Percentiles rank a stretch among this genome's conserved stretches.
Conservation (phyloP, 495 filamentous ascomycete species). For the Bryoglossum gracile region DNA sequence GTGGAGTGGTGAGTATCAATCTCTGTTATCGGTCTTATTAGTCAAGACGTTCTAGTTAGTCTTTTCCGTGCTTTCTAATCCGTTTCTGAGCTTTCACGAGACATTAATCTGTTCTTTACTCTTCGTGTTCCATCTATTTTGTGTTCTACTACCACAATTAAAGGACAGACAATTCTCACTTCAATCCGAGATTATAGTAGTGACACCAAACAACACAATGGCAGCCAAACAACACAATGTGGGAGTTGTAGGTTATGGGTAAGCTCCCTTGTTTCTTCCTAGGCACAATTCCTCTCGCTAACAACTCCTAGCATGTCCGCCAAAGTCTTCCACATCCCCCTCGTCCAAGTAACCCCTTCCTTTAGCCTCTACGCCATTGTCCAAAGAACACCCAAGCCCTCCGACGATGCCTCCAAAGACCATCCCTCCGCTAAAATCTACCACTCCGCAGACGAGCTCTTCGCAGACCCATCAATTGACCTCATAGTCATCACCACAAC, state of each 20-base stretch:
- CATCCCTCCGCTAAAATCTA: constrained; percentile 59
- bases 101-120: too few species aligned
- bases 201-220: too few species aligned
- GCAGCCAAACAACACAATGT: constrained; percentile 39
- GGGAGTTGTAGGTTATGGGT: constrained; percentile 49
- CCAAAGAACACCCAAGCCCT: constrained; percentile 61
- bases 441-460: constrained; percentile 52
- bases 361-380: constrained; percentile 71
- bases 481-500: constrained; percentile 69
- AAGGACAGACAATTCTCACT: too few species aligned
- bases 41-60: too few species aligned
- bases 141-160: too few species aligned
- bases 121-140: too few species aligned
- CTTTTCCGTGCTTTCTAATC: too few species aligned
- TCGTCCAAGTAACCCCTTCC: constrained; percentile 57
- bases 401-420: constrained; percentile 60
- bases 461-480: constrained; percentile 58
- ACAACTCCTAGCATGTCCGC: constrained; percentile 58
- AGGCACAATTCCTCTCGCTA: constrained; percentile 13
- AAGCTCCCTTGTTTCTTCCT: background rate
- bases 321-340: constrained; percentile 86
- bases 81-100: too few species aligned
- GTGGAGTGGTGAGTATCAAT: too few species aligned
- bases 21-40: too few species aligned
- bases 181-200: too few species aligned